These are phyloP conservation scores for peach (Prunus persica) DNA, from an alignment of 306 rosid species.

Conservation along the genomic window DNA sequence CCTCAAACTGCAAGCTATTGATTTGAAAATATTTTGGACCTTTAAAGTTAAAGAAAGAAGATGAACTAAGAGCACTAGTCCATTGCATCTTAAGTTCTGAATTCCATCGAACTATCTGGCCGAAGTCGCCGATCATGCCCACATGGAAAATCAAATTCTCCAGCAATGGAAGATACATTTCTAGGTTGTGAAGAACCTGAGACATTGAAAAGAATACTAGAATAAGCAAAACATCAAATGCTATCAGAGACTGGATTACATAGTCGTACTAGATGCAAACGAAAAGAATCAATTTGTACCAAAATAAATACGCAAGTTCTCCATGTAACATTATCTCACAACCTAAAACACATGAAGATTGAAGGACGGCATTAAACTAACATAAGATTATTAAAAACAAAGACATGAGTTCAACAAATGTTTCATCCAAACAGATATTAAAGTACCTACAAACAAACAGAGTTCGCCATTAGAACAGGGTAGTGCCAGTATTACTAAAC, in stretches of 20 bases:
- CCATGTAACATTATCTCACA: background rate
- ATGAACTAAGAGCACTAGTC: conserved; percentile 58
- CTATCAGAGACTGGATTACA: background rate
- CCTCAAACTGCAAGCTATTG: conserved; percentile 57
- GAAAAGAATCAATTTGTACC: background rate
- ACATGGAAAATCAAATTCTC: conserved; percentile 47
- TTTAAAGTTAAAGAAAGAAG: conserved; percentile 47
- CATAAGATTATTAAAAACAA: background rate
- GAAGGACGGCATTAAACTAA: background rate
- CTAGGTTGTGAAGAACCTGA: conserved; percentile 66
- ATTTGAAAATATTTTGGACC: conserved; percentile 59
- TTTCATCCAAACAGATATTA: background rate
- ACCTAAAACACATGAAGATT: background rate
- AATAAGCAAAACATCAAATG: conserved; percentile 3
- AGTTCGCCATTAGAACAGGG: background rate
- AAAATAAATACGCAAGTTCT: background rate
- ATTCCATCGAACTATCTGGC: conserved; percentile 37
- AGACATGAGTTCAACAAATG: background rate
- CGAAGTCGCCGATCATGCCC: conserved; percentile 20
- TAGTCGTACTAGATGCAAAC: background rate
- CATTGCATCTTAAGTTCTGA: conserved; percentile 55
- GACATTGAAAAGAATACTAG: conserved; percentile 19
- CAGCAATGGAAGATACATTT: conserved; percentile 67
- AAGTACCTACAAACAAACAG: background rate
- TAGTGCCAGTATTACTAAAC: background rate